These are phyloP conservation scores for Triticum turgidum DNA, from an alignment of 176 grass and related monocot genomes.

Conservation along the genomic window DNA sequence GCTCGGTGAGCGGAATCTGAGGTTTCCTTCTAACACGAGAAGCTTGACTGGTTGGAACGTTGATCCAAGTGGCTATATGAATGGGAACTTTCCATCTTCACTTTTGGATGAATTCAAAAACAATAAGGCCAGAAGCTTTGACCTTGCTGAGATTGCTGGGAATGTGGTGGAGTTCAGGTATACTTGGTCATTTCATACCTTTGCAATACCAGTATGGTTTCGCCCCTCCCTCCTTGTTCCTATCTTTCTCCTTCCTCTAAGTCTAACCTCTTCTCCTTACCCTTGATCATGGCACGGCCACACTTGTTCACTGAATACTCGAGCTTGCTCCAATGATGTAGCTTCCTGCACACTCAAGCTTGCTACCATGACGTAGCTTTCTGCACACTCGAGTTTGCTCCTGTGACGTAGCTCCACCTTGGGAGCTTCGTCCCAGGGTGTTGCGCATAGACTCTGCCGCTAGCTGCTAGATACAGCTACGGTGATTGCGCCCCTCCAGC, in stretches of 20 bases:
- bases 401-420: neutral
- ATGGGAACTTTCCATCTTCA: conserved; percentile 72
- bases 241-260: neutral
- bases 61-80: conserved; percentile 59
- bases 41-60: conserved; percentile 59
- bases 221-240: neutral
- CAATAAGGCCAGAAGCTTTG: conserved; percentile 90
- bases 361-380: neutral
- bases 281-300: neutral
- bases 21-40: conserved; percentile 59
- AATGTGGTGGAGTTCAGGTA: conserved; percentile 98
- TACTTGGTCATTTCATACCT: conserved; percentile 12
- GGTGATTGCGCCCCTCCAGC: neutral
- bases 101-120: conserved; percentile 95
- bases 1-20: conserved; percentile 64
- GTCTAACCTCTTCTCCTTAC: neutral
- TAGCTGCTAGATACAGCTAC: neutral
- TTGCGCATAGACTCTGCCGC: neutral
- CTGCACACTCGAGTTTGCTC: neutral
- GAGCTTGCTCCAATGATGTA: neutral
- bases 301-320: neutral
- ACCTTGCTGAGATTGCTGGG: conserved; percentile 87
- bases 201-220: neutral
- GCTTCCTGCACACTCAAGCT: neutral
- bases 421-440: neutral